These are phyloP conservation scores for Gossypium anomalum DNA, from an alignment of 345 rosid genomes.

Conservation along the genomic window DNA sequence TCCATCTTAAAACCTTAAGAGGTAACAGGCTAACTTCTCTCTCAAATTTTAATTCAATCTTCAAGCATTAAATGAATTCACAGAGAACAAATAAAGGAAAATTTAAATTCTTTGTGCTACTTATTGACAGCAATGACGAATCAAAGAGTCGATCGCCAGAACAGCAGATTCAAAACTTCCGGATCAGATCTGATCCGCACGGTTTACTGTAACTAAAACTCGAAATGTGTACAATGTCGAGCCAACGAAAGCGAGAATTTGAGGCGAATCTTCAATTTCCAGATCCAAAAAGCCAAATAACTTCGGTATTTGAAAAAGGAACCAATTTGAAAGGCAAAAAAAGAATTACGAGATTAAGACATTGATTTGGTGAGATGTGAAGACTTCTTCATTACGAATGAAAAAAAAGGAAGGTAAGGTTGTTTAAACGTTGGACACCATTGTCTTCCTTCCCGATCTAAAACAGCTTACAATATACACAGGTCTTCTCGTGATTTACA, in stretches of 20 bases:
- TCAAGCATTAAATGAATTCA: slow-evolving; percentile 4
- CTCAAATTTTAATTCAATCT: neutral
- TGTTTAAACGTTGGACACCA: neutral
- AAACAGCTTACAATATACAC: neutral
- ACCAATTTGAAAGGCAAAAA: neutral
- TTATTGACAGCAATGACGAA: neutral
- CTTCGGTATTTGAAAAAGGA: neutral
- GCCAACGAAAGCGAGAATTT: neutral
- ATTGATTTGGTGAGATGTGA: neutral
- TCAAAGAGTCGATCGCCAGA: neutral
- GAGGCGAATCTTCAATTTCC: neutral
- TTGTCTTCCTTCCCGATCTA: slow-evolving; percentile 6
- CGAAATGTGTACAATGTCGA: neutral
- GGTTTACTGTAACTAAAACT: neutral
- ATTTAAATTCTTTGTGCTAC: neutral
- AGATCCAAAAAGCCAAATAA: neutral
- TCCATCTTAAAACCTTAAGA: slow-evolving; percentile 40
- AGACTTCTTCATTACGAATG: neutral
- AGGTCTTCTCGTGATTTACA: slow-evolving; percentile 8
- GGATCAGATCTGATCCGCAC: slow-evolving; percentile 6
- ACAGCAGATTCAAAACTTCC: neutral
- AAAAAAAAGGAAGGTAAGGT: neutral
- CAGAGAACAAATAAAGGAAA: neutral
- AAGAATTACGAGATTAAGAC: neutral
- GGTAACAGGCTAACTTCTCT: neutral